Evolutionary conservation across 495 filamentous ascomycete genomes (phyloP), one percentile per base, ranked within the genome.

Genomic region (Beverwykella pulmonaria): DNA sequence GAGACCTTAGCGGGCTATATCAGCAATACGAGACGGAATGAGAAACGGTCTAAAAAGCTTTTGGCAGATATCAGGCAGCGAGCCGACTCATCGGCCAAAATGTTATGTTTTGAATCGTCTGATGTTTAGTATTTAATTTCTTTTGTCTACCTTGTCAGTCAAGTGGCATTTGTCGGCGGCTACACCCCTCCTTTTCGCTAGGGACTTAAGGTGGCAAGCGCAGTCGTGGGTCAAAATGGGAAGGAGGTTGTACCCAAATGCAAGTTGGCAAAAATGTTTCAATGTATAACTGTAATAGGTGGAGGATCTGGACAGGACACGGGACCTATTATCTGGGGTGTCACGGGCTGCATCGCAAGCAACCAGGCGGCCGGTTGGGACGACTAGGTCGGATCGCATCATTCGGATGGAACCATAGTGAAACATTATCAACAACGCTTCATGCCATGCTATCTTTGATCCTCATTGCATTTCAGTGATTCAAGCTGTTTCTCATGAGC

Each of bases 181-280:
- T 71, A 71, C 47, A 68, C 68, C 64, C 57, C 58, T 65, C 57
- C 34, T 70, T 56, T 41, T 61, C 25, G 29, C 34, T 29, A 1
- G 17, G 46, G 27, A 49, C 22, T 59, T 14, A 27, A 54, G 39
- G 49, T 7, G 63, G 59, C 49, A 70, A 66, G 68, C 68, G 68
- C 62, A 70, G 62, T 70, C 55, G 50, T 60, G 61, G 67, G 67
- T 68, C 49, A 53, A 7, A 9, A 44, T 4, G 22, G 44, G 1
- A 22, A 36, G 41, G 34, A 20, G 52, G 32, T 44, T 56, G 47
- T 17, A 57, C 53, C 59, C 19, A 52, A 53, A 44, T 23, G 4
- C n/a, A 32, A 1, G 27, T 26, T 20, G 3, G 5, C 25, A 15
- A 17, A 52, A 59, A n/a, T 39, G 27, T 41, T 50, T 59, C 53